Evolutionary conservation across 768 basidiomycete species (phyloP), one percentile per base, ranked within the genome.

Genomic region (Mycena galopus): DNA sequence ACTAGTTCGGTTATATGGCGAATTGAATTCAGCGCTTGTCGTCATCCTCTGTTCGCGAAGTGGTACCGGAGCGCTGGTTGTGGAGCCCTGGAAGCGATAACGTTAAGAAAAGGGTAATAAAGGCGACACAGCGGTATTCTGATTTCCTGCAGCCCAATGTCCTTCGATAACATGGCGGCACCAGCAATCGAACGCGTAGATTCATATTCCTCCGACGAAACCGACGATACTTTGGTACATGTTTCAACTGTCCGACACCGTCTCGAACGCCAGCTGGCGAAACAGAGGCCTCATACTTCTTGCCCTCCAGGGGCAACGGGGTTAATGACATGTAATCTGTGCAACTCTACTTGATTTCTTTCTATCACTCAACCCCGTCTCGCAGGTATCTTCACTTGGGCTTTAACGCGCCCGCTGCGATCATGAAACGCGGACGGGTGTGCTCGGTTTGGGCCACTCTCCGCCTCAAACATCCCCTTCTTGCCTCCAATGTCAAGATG

Each of bases 291-390:
- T 94, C 93, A 1, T 96, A 95, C 81, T 96, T 89, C 79, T 85
- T 96, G 12, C 94, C 93, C 3, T 90, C 91, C 4, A 86, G 95
- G n/a, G 91, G 90, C 55, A 89, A 85, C 64, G 93, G 93, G 6
- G 94, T 96, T 37, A 96, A 96, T 76, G 95, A 96, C 79, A 96
- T 96, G 95, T 94, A 89, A 78, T 57, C 50, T 69, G 14, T 42
- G 30, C 14, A 21, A 50, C 51, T n/a, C 30, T 25, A 19, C 23
- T 23, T 30, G n/a, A 37, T 39, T 65, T 47, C 44, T 11, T 61
- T 35, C n/a, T 42, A 37, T 47, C 65, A 53, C 53, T 57, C 60
- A 61, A 50, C 37, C n/a, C n/a, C 30, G n/a, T 51, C 64, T 55
- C 17, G 4, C 67, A 96, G 94, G 94, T 95, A 95, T 79, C 83